These are phyloP conservation scores for Tremellales sp. DNA, from an alignment of 1,284 basidiomycete species.

Conservation along the genomic window DNA sequence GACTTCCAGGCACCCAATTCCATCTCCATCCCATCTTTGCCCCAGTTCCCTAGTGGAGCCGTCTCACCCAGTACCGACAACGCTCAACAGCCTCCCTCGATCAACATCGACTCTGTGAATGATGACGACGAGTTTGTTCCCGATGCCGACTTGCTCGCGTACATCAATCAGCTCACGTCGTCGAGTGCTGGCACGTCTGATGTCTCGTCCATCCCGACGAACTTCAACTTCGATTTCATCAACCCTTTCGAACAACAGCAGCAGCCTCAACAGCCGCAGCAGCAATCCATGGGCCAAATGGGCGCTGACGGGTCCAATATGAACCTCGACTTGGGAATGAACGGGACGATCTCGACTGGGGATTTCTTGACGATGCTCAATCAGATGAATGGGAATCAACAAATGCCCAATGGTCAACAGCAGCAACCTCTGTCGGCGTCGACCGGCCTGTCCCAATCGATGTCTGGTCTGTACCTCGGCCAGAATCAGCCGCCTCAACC, in stretches of 20 bases:
- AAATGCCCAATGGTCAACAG: not conserved
- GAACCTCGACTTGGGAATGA: not conserved
- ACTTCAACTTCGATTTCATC: not conserved
- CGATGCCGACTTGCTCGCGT: constrained; percentile 23
- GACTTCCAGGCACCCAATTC: not conserved
- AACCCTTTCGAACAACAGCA: not conserved
- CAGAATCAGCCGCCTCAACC: not conserved
- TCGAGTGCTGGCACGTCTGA: not conserved
- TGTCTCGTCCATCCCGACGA: not conserved
- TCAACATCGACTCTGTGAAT: not conserved
- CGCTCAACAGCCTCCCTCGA: not conserved
- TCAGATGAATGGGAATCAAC: not conserved
- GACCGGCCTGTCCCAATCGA: not conserved
- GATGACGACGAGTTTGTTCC: constrained; percentile 1
- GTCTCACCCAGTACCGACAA: not conserved
- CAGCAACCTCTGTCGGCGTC: not conserved
- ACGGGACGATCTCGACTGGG: not conserved
- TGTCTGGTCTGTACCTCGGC: not conserved
- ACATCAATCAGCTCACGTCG: constrained; percentile 16
- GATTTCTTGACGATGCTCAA: not conserved
- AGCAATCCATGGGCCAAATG: not conserved
- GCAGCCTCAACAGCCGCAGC: not conserved
- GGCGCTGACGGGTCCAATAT: not conserved
- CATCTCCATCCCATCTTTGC: not conserved
- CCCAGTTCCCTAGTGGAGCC: not conserved